Base-by-base conservation (phyloP, 345 rosid species). In the Citrus medica region DNA sequence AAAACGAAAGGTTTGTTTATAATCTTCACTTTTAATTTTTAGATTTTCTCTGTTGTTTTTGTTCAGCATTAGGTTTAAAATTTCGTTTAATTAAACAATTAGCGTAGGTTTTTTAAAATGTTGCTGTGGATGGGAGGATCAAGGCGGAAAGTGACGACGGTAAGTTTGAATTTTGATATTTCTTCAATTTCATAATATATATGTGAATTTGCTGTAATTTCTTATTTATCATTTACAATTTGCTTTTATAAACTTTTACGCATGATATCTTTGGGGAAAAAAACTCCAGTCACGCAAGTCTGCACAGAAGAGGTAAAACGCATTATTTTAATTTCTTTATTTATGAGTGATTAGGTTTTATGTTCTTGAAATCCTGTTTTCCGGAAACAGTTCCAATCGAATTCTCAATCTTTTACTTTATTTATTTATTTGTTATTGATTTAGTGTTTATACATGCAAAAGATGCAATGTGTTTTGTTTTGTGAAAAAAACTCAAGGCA, bases 81-180 rank as follows among this genome's bases (percentile, higher is more conserved):
- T 10, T 6, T 61, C 33, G 38, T 16, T 63, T 63, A 16, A 28
- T 63, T 63, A 6, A 28, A 16, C 37, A 65, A 32, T 32, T 65
- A 4, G 24, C 12, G 61, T 46, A 63, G 35, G 37, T 42, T 40
- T 40, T 40, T 40, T 40, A 40, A 35, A 77, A 95, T 93, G 98
- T 69, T 95, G 83, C 95, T 93, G 66, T 94, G 98, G 98, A 93
- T 89, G 94, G 98, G 98, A 80, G 98, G 98, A 78, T 93, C 97
- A 58, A 85, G 97, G 80, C 89, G 91, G 76, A 94, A 93, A 87
- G 89, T 93, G 71, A 80, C 92, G 4, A 82, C 97, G 73, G 98
- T 94, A 77, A 79, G 86, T 84, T 55, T 33, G 62, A 53, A 79
- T 85, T 84, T 55, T 33, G 62, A 53, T 33, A 21, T 67, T 35